phyloP scores from a whole-genome alignment of 495 filamentous ascomycete species.

The Penicillium subrubescens region DNA sequence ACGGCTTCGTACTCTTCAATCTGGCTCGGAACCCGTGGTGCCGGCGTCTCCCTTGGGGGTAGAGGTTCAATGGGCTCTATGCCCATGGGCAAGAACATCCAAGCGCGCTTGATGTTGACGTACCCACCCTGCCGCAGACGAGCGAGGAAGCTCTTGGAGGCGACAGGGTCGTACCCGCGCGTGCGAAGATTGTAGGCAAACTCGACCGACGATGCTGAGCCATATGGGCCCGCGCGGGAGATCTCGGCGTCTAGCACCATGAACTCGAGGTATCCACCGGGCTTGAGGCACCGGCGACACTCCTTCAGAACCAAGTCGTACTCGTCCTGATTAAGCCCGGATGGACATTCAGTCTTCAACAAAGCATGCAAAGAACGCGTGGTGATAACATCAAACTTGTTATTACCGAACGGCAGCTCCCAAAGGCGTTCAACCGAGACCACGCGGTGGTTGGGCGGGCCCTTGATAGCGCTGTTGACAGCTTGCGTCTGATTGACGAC shows the following conservation, averaged over 20 bases:
- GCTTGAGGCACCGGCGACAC: slow-evolving; percentile 87
- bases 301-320: slow-evolving; percentile 84
- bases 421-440: slow-evolving; percentile 73
- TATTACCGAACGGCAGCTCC: slow-evolving; percentile 81
- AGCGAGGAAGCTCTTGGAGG: slow-evolving; percentile 76
- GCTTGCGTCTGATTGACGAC: slow-evolving; percentile 71
- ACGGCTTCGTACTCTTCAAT: slow-evolving; percentile 57
- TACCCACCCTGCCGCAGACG: slow-evolving; percentile 77
- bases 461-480: slow-evolving; percentile 69
- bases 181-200: slow-evolving; percentile 87
- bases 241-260: slow-evolving; percentile 85
- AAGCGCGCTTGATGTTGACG: slow-evolving; percentile 76
- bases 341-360: slow-evolving; percentile 64
- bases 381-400: slow-evolving; percentile 90
- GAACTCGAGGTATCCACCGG: slow-evolving; percentile 91
- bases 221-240: slow-evolving; percentile 75
- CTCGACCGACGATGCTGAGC: slow-evolving; percentile 78
- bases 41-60: slow-evolving; percentile 53
- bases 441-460: slow-evolving; percentile 84
- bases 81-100: slow-evolving; percentile 89
- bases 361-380: slow-evolving; percentile 83
- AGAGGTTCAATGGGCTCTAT: slow-evolving; percentile 52
- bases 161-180: slow-evolving; percentile 80
- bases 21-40: slow-evolving; percentile 53
- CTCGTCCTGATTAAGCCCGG: slow-evolving; percentile 67